These are phyloP conservation scores for Thelonectria olida DNA, from an alignment of 2,329 filamentous ascomycete genomes.

Conservation along the genomic window DNA sequence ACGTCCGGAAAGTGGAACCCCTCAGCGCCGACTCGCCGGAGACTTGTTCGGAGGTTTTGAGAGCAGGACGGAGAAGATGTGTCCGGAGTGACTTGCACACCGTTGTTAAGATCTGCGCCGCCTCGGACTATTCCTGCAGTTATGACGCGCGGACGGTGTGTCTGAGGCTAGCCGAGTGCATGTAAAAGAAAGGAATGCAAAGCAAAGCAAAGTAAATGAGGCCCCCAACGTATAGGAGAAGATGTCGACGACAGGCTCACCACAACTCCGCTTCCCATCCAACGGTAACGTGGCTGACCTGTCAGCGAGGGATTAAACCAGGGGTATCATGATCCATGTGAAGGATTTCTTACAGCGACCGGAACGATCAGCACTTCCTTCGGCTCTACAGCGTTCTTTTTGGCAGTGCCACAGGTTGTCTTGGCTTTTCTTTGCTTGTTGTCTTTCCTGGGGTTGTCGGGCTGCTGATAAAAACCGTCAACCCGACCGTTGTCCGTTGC, in stretches of 20 bases:
- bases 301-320: not conserved
- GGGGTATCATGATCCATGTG: not conserved
- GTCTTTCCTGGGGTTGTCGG: not conserved
- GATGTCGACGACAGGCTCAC: too few relatives aligned
- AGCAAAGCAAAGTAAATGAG: too few relatives aligned
- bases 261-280: not conserved
- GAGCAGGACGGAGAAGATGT: not conserved
- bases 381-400: not conserved
- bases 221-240: too few relatives aligned
- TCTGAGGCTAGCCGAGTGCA: too few relatives aligned
- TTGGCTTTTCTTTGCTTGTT: not conserved
- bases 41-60: not conserved
- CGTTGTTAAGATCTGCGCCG: too few relatives aligned
- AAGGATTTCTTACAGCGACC: not conserved
- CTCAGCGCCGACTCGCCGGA: not conserved
- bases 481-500: conserved; percentile 6
- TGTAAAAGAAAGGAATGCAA: too few relatives aligned
- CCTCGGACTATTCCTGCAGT: not conserved
- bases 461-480: conserved; percentile 19
- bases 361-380: not conserved
- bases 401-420: not conserved
- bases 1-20: conserved; percentile 9
- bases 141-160: too few relatives aligned
- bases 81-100: too few relatives aligned
- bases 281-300: not conserved